phyloP scores from a whole-genome alignment of 306 rosid species.

The Rubus idaeus region DNA sequence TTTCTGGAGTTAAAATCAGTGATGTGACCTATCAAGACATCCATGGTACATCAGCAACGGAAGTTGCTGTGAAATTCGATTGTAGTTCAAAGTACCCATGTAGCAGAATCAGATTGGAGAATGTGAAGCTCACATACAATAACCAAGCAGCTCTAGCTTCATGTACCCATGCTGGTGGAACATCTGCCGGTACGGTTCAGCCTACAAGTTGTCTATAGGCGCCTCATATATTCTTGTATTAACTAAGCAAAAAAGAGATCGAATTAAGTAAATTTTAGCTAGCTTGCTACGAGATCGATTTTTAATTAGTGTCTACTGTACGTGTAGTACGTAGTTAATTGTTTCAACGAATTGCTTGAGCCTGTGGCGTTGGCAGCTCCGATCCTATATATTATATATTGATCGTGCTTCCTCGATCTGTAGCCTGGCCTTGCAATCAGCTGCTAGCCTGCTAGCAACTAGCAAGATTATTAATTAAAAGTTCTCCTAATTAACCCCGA shows the following conservation, averaged over 20 bases:
- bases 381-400: not conserved
- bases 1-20: conserved; percentile 33
- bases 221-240: too few relatives aligned
- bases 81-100: conserved; percentile 37
- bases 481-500: not conserved
- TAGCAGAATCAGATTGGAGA: conserved; percentile 19
- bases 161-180: conserved; percentile 30
- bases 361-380: conserved; percentile 10
- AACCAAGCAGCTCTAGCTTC: conserved; percentile 24
- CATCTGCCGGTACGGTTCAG: conserved; percentile 27
- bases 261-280: too few relatives aligned
- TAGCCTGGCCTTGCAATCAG: conserved; percentile 1
- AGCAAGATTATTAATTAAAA: not conserved
- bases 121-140: conserved; percentile 30
- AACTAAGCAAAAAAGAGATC: too few relatives aligned
- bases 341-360: not conserved
- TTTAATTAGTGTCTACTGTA: too few relatives aligned
- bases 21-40: conserved; percentile 29
- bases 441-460: too few relatives aligned
- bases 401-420: not conserved
- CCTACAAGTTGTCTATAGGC: conserved; percentile 25
- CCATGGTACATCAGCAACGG: conserved; percentile 35
- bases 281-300: too few relatives aligned
- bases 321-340: not conserved
- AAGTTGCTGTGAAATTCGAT: conserved; percentile 35